Conservation (phyloP, 495 filamentous ascomycete species). For the Amorphotheca resinae region DNA sequence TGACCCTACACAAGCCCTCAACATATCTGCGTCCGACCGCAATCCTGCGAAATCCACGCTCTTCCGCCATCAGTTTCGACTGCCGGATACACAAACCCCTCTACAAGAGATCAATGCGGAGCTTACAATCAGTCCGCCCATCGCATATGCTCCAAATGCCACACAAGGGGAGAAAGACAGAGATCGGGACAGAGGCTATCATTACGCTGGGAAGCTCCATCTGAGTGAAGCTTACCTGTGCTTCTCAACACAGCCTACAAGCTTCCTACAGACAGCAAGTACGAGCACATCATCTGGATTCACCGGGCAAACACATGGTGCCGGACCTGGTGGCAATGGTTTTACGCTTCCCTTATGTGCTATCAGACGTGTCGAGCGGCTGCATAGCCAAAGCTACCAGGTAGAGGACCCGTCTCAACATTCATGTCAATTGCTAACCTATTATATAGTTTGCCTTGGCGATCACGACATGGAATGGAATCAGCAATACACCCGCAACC, state of each 20-base stretch:
- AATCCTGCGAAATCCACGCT: conserved; percentile 83
- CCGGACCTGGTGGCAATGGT: conserved; percentile 88
- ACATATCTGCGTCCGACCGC: conserved; percentile 53
- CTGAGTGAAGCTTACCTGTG: conserved; percentile 89
- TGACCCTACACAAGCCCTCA: conserved; percentile 62
- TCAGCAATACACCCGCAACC: conserved; percentile 32
- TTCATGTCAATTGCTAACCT: conserved; percentile 4
- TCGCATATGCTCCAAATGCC: conserved; percentile 29
- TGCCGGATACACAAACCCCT: conserved; percentile 82
- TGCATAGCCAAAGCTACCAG: conserved; percentile 77
- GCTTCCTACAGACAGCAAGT: conserved; percentile 69
- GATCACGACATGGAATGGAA: conserved; percentile 93
- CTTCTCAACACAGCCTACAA: conserved; percentile 87
- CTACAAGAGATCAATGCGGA: conserved; percentile 94
- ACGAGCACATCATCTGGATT: conserved; percentile 61
- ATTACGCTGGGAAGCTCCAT: conserved; percentile 88
- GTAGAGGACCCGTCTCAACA: conserved; percentile 20
- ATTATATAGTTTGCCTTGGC: conserved; percentile 63
- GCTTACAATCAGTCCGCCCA: conserved; percentile 63
- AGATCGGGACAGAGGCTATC: conserved; percentile 53
- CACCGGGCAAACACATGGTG: conserved; percentile 80
- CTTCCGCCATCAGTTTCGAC: conserved; percentile 92
- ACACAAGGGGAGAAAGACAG: conserved; percentile 49
- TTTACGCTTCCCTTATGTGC: conserved; percentile 92
- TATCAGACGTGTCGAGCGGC: conserved; percentile 78